These are phyloP conservation scores for Claviceps sorghi DNA, from an alignment of 2,329 filamentous ascomycete species.

Conservation along the genomic window DNA sequence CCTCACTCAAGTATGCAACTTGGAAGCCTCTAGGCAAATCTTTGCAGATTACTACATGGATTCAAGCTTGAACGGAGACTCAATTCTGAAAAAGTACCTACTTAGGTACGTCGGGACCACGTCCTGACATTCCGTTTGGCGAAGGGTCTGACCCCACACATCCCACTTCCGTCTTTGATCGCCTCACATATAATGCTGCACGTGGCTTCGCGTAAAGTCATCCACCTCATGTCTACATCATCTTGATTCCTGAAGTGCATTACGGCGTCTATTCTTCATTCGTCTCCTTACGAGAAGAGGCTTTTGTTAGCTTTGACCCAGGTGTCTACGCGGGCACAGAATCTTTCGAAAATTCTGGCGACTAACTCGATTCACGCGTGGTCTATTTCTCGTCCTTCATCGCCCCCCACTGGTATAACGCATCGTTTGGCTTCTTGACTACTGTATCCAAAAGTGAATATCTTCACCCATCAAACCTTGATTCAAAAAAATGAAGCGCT, in stretches of 20 bases:
- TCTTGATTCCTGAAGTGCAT: neutral
- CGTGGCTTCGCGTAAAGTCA: neutral
- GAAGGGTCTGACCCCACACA: neutral
- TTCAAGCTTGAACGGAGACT: no score
- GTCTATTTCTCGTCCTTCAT: neutral
- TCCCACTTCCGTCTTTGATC: neutral
- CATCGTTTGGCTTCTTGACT: neutral
- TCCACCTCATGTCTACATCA: neutral
- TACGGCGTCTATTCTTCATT: neutral
- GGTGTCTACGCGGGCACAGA: neutral
- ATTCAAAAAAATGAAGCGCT: conserved; percentile 42
- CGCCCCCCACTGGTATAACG: neutral
- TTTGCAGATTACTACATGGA: no score
- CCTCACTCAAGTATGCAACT: no score
- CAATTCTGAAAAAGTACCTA: neutral
- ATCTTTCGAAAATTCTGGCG: neutral
- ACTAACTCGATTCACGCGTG: neutral
- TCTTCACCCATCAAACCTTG: conserved; percentile 1
- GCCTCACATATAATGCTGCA: neutral
- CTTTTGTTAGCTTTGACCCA: neutral
- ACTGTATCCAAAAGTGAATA: conserved; percentile 5
- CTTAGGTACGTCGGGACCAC: neutral
- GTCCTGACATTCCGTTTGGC: neutral
- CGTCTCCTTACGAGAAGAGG: neutral
- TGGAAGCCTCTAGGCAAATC: no score